Evolutionary conservation across 345 rosid genomes (phyloP).

Genomic region (Stellera chamaejasme): DNA sequence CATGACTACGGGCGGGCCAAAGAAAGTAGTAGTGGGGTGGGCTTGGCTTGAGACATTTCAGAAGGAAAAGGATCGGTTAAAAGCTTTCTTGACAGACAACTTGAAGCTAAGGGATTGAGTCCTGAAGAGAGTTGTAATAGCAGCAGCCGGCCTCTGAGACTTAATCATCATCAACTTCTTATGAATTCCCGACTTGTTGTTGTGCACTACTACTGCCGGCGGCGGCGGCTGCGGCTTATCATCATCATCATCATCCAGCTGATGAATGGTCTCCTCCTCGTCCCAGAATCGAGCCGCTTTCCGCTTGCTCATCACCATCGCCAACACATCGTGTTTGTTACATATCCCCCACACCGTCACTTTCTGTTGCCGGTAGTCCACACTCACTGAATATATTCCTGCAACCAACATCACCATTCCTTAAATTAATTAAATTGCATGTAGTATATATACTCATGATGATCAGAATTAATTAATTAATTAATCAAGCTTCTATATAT

Average conservation of each 20-base stretch:
- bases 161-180: too few relatives aligned
- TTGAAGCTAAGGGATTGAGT: constrained; percentile 52
- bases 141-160: too few relatives aligned
- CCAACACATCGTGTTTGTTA: constrained; percentile 61
- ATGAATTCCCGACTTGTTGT: too few relatives aligned
- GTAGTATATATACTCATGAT: too few relatives aligned
- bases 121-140: constrained; percentile 26
- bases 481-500: too few relatives aligned
- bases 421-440: too few relatives aligned
- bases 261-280: constrained; percentile 2
- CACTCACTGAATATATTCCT: constrained; percentile 78
- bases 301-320: constrained; percentile 56
- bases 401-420: neutral
- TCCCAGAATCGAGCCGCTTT: constrained; percentile 77
- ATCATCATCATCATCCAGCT: constrained; percentile 20
- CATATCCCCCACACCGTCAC: constrained; percentile 92
- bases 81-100: constrained; percentile 50
- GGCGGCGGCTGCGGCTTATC: too few relatives aligned
- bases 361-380: constrained; percentile 61
- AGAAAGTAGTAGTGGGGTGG: too few relatives aligned
- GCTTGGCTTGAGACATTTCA: constrained; percentile 6
- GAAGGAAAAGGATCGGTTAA: constrained; percentile 58
- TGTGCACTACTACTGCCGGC: too few relatives aligned
- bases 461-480: too few relatives aligned
- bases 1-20: too few relatives aligned